phyloP scores from a whole-genome alignment of 2,329 filamentous ascomycete species.

The Aureobasidium uvarum region DNA sequence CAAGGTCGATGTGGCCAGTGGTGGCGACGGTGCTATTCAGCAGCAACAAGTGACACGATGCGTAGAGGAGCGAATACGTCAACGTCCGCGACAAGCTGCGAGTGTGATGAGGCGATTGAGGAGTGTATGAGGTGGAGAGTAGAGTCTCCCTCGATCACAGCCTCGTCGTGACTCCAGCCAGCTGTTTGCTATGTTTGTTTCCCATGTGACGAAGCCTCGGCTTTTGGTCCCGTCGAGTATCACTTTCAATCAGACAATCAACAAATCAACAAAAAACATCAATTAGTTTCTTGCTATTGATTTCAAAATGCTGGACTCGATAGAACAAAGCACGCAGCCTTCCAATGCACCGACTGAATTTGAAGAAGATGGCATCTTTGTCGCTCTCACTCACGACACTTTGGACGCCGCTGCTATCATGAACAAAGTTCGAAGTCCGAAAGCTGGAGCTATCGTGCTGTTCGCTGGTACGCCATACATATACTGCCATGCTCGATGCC shows the following conservation, averaged over 20 bases:
- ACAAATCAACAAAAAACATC: neutral
- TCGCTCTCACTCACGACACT: constrained; percentile 63
- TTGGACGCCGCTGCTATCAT: constrained; percentile 61
- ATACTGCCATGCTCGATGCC: neutral
- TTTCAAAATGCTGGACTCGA: neutral
- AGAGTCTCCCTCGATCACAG: neutral
- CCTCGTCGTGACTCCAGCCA: neutral
- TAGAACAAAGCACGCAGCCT: neutral
- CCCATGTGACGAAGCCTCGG: constrained; percentile 21
- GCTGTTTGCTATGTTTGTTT: constrained; percentile 22
- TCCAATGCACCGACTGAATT: neutral
- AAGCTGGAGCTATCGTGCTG: constrained; percentile 72
- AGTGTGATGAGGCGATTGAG: neutral
- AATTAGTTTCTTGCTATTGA: neutral
- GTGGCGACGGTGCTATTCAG: neutral
- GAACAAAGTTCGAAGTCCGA: constrained; percentile 66
- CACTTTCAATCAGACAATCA: neutral
- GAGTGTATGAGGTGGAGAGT: neutral
- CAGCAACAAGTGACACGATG: neutral
- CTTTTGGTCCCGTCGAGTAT: neutral
- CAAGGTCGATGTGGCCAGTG: neutral
- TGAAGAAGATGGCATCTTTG: constrained; percentile 57
- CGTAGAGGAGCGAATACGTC: neutral
- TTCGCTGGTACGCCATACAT: constrained; percentile 62
- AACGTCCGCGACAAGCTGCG: neutral